Conservation (phyloP, 352 stramenopile genomes). For the Phytophthora ohioensis region DNA sequence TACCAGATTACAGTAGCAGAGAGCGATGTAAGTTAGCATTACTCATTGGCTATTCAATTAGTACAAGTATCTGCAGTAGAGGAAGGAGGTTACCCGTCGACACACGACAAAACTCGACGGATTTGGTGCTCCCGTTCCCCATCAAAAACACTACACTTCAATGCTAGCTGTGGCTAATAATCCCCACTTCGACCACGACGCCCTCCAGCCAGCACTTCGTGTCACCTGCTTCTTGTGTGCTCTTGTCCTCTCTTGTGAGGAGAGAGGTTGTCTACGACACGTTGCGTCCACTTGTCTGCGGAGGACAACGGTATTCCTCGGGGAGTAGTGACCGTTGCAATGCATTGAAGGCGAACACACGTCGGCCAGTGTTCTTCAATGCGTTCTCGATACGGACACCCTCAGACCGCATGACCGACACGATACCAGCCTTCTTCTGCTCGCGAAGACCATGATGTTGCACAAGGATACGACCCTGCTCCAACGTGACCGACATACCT, state of each 20-base stretch:
- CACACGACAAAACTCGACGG: constrained; percentile 40
- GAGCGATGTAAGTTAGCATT: constrained; percentile 40
- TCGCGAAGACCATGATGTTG: constrained; percentile 77
- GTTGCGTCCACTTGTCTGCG: constrained; percentile 80
- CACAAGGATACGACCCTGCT: constrained; percentile 92
- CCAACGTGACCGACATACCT: constrained; percentile 97
- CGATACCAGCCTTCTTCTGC: constrained; percentile 78
- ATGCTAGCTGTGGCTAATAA: constrained; percentile 44
- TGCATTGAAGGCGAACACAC: constrained; percentile 89
- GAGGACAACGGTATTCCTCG: constrained; percentile 85
- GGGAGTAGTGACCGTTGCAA: constrained; percentile 84
- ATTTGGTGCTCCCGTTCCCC: constrained; percentile 11
- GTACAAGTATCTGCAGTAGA: constrained; percentile 45
- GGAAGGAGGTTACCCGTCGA: constrained; percentile 19
- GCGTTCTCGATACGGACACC: constrained; percentile 89
- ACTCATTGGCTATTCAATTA: constrained; percentile 44
- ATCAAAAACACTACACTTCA: constrained; percentile 23
- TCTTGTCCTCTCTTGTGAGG: constrained; percentile 23
- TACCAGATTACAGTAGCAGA: not conserved
- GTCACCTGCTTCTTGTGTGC: no score
- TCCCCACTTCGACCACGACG: constrained; percentile 17
- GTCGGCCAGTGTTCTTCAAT: constrained; percentile 83
- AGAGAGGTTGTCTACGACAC: constrained; percentile 61
- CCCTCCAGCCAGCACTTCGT: constrained; percentile 7
- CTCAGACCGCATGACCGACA: constrained; percentile 85